phyloP scores from a whole-genome alignment of 805 yeast genomes.

The Kregervanrija pseudodelftensis region DNA sequence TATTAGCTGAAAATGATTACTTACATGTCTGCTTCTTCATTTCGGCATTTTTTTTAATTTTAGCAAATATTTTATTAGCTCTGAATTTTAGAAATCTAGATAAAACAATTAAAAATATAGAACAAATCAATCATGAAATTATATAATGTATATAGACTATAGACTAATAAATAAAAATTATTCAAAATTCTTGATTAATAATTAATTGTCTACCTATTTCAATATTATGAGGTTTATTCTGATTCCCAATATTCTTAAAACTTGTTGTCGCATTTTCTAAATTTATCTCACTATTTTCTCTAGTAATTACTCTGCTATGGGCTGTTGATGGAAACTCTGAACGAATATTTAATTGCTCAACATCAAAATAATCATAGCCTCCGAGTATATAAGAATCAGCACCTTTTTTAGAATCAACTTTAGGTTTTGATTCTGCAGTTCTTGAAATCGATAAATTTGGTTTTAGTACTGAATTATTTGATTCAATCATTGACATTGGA shows the following conservation, averaged over 20 bases:
- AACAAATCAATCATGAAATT: conserved; percentile 15
- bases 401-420: background rate
- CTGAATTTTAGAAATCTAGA: conserved; percentile 37
- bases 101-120: conserved; percentile 14
- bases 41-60: conserved; percentile 41
- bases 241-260: conserved; percentile 6
- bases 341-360: conserved; percentile 44
- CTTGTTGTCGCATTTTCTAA: conserved; percentile 6
- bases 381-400: conserved; percentile 37
- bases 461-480: conserved; percentile 19
- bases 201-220: conserved; percentile 21
- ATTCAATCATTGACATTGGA: conserved; percentile 26
- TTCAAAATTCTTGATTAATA: conserved; percentile 17
- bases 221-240: conserved; percentile 1
- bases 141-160: conserved; percentile 3
- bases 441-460: conserved; percentile 2
- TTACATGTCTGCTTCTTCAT: conserved; percentile 48
- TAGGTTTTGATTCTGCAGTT: background rate
- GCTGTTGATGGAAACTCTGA: conserved; percentile 29
- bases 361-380: conserved; percentile 56
- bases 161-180: background rate
- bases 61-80: conserved; percentile 40
- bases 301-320: conserved; percentile 21
- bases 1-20: conserved; percentile 45
- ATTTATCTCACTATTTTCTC: conserved; percentile 16